Conservation (phyloP, 177 flowering plant genomes). For the Vitis hybrid region DNA sequence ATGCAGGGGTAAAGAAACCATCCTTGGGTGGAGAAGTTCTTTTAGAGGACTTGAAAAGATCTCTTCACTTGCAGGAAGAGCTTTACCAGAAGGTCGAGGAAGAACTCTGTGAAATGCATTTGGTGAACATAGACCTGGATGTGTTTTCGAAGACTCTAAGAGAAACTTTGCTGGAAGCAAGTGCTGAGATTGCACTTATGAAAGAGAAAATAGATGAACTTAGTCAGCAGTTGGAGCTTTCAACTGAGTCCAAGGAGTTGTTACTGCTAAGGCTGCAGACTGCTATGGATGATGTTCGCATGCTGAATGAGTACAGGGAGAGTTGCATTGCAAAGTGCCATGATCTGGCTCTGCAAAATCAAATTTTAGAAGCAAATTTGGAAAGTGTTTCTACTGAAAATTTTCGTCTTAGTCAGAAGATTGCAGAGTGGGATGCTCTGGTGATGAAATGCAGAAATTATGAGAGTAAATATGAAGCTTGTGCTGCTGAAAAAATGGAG, state of each 20-base stretch:
- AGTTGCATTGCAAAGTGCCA: slow-evolving; percentile 38
- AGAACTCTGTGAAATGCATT: slow-evolving; percentile 63
- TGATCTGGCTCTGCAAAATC: slow-evolving; percentile 52
- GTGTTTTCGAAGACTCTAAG: slow-evolving; percentile 56
- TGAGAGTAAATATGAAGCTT: slow-evolving; percentile 47
- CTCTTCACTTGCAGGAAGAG: slow-evolving; percentile 60
- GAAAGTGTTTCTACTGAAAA: slow-evolving; percentile 48
- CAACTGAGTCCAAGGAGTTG: slow-evolving; percentile 48
- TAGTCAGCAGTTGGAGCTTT: slow-evolving; percentile 45
- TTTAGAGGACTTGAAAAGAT: slow-evolving; percentile 48
- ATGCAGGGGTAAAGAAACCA: slow-evolving; percentile 29
- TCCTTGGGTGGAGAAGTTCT: slow-evolving; percentile 42
- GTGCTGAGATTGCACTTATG: slow-evolving; percentile 34
- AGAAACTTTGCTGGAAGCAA: slow-evolving; percentile 57
- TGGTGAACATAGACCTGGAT: slow-evolving; percentile 49
- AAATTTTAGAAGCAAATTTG: slow-evolving; percentile 52
- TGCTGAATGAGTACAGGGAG: slow-evolving; percentile 44
- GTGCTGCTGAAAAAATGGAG: slow-evolving; percentile 46
- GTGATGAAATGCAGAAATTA: slow-evolving; percentile 39
- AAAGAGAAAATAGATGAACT: slow-evolving; percentile 41
- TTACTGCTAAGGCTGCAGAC: slow-evolving; percentile 56
- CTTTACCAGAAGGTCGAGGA: slow-evolving; percentile 62
- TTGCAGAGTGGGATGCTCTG: slow-evolving; percentile 48
- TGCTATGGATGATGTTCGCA: slow-evolving; percentile 49
- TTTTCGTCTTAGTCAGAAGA: slow-evolving; percentile 41